These are phyloP conservation scores for Camelina sativa DNA, from an alignment of 345 rosid genomes.

Conservation along the genomic window DNA sequence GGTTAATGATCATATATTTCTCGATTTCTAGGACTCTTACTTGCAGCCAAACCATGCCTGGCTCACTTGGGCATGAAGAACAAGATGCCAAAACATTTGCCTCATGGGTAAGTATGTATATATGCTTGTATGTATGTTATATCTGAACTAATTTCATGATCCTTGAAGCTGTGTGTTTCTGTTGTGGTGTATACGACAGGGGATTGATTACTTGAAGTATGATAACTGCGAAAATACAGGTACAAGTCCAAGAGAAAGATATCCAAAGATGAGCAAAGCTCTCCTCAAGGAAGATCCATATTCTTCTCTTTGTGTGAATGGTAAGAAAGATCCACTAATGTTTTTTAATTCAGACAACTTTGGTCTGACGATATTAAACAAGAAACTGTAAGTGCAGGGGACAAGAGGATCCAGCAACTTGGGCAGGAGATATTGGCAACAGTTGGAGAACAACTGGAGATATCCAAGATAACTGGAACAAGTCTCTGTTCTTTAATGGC, in stretches of 20 bases:
- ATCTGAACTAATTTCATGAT: constrained; percentile 1
- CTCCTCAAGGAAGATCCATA: constrained; percentile 68
- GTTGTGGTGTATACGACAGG: constrained; percentile 51
- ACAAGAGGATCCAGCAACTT: constrained; percentile 82
- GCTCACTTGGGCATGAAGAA: constrained; percentile 88
- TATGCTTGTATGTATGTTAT: neutral
- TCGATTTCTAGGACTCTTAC: constrained; percentile 62
- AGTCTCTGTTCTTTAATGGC: constrained; percentile 46
- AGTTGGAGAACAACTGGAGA: constrained; percentile 96
- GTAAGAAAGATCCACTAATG: constrained; percentile 40
- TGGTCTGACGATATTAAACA: constrained; percentile 14
- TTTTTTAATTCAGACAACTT: neutral
- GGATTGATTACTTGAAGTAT: constrained; percentile 87
- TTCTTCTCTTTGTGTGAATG: constrained; percentile 94
- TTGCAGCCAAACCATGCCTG: constrained; percentile 88
- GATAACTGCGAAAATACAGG: constrained; percentile 77
- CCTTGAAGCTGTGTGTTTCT: constrained; percentile 3
- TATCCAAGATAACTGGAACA: constrained; percentile 71
- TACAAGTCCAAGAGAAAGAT: constrained; percentile 73
- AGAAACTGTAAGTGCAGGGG: constrained; percentile 56
- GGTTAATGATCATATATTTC: neutral
- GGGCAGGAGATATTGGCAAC: constrained; percentile 84
- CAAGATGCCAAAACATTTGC: constrained; percentile 93
- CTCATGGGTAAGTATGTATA: constrained; percentile 61
- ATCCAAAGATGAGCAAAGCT: constrained; percentile 71